Base-by-base conservation (phyloP, 2,329 filamentous ascomycete species). In the Lizonia empirigonia region DNA sequence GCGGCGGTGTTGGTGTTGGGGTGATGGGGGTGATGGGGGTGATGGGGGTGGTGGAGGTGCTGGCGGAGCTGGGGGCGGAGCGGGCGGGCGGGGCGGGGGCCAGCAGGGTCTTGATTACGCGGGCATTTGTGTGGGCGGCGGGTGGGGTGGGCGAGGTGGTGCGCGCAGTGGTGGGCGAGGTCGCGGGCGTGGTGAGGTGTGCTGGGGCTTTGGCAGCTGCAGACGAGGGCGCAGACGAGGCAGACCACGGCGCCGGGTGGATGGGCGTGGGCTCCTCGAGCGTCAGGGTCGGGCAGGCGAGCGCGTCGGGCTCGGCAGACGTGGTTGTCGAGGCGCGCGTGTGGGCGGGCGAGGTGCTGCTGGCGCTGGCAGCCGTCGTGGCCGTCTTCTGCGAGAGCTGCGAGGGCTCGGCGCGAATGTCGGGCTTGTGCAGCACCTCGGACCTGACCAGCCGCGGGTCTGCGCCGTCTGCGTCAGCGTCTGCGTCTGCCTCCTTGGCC, bases 91-190 rank as follows among this genome's bases (percentile, higher is more conserved):
- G 33, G 51, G 75, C 74, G 39, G 77, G 68, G 59, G 80, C 76
- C 55, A 86, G 77, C 38, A 86, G 75, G 9, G 80, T 80, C 56
- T 76, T 80, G 62, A 83, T 82, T 44, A 75, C 61, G 47, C 64
- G 67, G 24, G 71, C 72, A 75, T 77, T 73, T 58, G 75, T 63
- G 58, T 63, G 63, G 48, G 64, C 63, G 38, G 74, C 69, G 41
- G 76, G 60, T 40, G 60, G 78, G 80, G 55, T 70, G 46, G 61
- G 67, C 74, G 23, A 74, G 76, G 40, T 26, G 51, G 48, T 30
- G 52, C 46, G 20, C 54, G 39, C 36, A 36, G 41, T 38, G 38
- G 38, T 22, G 33, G 18, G 19, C 7, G 42, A 42, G 10, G 16
- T 42, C 16, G 49, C 20, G 20, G 22, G 2, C 4, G 48, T 36